Evolutionary conservation across 176 grass and related monocot species (phyloP), one percentile per base, ranked within the genome.

Genomic region (Carex myosuroides): DNA sequence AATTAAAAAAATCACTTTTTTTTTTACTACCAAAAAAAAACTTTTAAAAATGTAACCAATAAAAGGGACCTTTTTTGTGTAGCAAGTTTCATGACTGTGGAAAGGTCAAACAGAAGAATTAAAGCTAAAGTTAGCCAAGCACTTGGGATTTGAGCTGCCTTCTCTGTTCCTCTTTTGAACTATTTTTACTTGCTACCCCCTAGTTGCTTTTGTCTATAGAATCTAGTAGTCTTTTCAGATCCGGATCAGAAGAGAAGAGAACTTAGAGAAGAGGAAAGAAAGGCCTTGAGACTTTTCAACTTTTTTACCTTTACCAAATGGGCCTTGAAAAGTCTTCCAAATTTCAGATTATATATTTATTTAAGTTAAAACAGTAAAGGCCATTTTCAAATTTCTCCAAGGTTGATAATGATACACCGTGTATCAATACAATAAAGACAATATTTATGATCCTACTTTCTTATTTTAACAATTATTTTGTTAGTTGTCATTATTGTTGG

Each of bases 101-200:
- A 83, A 64, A 68, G 39, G 81, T 83, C 81, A 83, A 83, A 83
- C 69, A 32, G 62, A 53, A 68, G 80, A 83, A 83, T 68, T 67
- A 14, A 48, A 37, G 81, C 81, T 83, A 83, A 83, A 83, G 81
- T 55, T 83, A 83, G 44, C n/a, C 81, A 83, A 83, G 64, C 81
- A 67, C 81, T 83, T 66, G 81, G 81, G 81, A 83, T 83, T 83
- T 83, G 81, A 66, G 62, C 62, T 83, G 60, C 81, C 60, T 69
- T 83, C 52, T 55, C 22, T 83, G 6, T 1, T 62, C 14, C 35
- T 66, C 44, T 20, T 83, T 81, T 67, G 54, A 26, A 68, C 62
- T 55, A 22, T 35, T 50, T 46, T 57, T 55, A 50, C 46, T 37
- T 21, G 2, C 8, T 62, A 24, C 20, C 60, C 18, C 60, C 21